phyloP scores from a whole-genome alignment of 257 asterid species.

The Cruciata laevipes region DNA sequence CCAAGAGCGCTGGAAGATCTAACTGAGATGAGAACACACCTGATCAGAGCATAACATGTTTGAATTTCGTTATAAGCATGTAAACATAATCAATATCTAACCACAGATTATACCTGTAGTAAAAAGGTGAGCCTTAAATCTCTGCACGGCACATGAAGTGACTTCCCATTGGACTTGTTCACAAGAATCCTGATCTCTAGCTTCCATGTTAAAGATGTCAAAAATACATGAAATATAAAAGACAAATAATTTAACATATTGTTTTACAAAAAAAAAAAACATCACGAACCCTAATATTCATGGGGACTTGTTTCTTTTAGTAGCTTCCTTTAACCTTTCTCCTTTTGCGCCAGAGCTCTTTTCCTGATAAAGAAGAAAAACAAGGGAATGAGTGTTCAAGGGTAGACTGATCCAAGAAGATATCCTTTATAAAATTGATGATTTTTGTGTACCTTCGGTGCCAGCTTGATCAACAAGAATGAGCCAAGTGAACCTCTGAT shows the following conservation, averaged over 20 bases:
- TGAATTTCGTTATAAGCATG: no score
- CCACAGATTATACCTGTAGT: conserved; percentile 64
- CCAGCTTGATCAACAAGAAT: no score
- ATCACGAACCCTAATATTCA: conserved; percentile 80
- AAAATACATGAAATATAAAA: background rate
- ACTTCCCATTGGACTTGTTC: conserved; percentile 75
- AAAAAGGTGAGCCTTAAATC: conserved; percentile 94
- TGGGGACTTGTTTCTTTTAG: conserved; percentile 89
- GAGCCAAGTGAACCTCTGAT: no score
- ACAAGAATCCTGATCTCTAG: conserved; percentile 97
- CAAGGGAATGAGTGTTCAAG: conserved; percentile 6
- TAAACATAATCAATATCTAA: background rate
- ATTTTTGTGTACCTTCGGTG: no score
- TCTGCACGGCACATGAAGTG: conserved; percentile 87
- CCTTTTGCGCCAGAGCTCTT: conserved; percentile 99
- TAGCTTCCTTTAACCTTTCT: conserved; percentile 92
- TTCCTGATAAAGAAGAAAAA: conserved; percentile 47
- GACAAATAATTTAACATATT: conserved; percentile 1
- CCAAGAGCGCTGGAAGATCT: no score
- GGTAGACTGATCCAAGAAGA: no score
- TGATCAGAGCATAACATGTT: no score
- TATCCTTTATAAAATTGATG: no score
- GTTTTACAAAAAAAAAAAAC: background rate
- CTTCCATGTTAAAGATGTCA: conserved; percentile 30
- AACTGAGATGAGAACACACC: no score